These are phyloP conservation scores for Cylindrotheca fusiformis DNA, from an alignment of 108 stramenopile genomes.

Conservation along the genomic window DNA sequence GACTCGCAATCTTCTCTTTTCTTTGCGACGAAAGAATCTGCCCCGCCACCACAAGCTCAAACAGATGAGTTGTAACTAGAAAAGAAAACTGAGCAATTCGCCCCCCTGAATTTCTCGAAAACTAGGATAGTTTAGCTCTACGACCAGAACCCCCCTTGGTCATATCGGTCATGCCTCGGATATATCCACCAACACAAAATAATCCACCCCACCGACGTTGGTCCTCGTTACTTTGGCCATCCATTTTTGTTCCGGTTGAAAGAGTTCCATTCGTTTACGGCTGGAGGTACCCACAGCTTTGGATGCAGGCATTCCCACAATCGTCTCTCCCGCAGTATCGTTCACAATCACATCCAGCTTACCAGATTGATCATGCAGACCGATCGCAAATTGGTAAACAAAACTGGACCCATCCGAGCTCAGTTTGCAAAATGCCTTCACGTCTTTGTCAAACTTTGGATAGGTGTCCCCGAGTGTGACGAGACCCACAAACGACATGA, in stretches of 20 bases:
- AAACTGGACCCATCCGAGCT: not conserved
- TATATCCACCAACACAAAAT: not conserved
- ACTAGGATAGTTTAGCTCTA: no score
- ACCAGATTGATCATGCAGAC: not conserved
- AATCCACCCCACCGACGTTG: not conserved
- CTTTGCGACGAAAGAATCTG: no score
- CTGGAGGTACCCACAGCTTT: not conserved
- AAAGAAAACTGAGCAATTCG: no score
- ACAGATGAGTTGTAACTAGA: no score
- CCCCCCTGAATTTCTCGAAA: no score
- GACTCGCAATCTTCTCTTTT: slow-evolving; percentile 2
- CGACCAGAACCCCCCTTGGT: no score
- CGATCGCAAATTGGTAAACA: not conserved
- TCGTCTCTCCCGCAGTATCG: not conserved
- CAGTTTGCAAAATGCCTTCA: not conserved
- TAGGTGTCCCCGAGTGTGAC: not conserved
- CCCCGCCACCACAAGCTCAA: no score
- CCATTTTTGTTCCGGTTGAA: not conserved
- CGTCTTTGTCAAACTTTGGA: not conserved
- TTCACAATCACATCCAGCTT: not conserved
- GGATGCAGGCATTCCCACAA: not conserved
- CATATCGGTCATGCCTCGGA: not conserved
- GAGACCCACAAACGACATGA: not conserved
- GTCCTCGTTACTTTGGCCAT: not conserved
- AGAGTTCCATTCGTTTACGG: not conserved